These are phyloP conservation scores for Perkinsus chesapeaki DNA, from an alignment of 169 alveolate species.

Conservation along the genomic window DNA sequence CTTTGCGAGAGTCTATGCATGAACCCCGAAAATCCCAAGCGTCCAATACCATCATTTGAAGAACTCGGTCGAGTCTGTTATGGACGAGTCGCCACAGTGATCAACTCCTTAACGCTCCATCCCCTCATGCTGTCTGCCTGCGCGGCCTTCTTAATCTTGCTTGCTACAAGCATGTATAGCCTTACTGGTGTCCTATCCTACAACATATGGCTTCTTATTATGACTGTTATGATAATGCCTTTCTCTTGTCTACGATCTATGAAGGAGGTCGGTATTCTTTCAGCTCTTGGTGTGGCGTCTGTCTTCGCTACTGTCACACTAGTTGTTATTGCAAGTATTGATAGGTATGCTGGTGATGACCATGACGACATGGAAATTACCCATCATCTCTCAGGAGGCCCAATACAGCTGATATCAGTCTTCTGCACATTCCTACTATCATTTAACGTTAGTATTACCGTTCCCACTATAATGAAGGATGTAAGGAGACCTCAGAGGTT, in stretches of 20 bases:
- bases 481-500: neutral
- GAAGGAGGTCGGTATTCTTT: neutral
- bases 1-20: neutral
- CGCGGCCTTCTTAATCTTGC: neutral
- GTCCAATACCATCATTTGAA: neutral
- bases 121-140: neutral
- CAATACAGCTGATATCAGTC: neutral
- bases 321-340: neutral
- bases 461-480: neutral
- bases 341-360: neutral
- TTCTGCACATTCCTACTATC: neutral
- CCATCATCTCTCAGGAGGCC: neutral
- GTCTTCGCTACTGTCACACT: neutral
- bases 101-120: neutral
- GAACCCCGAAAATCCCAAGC: neutral
- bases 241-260: neutral
- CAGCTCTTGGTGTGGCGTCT: neutral
- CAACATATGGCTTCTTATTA: neutral
- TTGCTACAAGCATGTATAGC: neutral
- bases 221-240: neutral
- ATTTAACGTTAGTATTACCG: neutral
- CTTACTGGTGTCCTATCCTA: neutral
- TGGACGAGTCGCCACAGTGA: neutral
- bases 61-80: neutral
- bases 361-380: neutral